Base-by-base conservation (phyloP, 139 green algal genomes). In the Yamagishiella unicocca region DNA sequence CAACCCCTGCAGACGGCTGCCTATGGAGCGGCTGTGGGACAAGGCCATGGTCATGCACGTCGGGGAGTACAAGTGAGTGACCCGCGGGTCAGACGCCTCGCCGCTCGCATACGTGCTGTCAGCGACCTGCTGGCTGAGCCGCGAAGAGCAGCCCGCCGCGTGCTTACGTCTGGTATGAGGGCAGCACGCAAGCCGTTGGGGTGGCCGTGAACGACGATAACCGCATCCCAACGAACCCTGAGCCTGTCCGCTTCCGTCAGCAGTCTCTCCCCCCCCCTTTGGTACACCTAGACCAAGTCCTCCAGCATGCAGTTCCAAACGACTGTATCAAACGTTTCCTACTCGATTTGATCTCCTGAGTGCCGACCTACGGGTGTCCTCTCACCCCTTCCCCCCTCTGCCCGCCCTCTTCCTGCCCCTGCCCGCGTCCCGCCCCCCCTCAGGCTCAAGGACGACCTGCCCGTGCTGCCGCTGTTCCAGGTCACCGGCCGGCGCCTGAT, bases 31-130 rank as follows among this genome's bases (percentile, higher is more conserved):
- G n/a, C 75, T 93, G 82, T 88, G 83, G 77, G 71, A 93, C 81
- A 90, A 90, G 68, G 70, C 84, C 25, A 62, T 90, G 76, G 90
- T 93, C 42, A 88, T 93, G 79, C 86, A 93, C 42, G 33, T 85
- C 22, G 90, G 90, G 24, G 83, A 89, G 79, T 87, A 93, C 82
- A 84, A 73, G 77, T 84, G 77, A 73, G 77, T 55, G 12, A 7
- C 14, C 31, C 42, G 66, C 6, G 4, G 66, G n/a, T n/a, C n/a
- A n/a, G n/a, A n/a, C n/a, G n/a, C n/a, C n/a, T n/a, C n/a, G n/a
- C n/a, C n/a, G n/a, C n/a, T n/a, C n/a, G n/a, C n/a, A n/a, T n/a
- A n/a, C n/a, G n/a, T n/a, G n/a, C n/a, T n/a, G n/a, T n/a, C n/a
- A n/a, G n/a, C n/a, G n/a, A n/a, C n/a, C n/a, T n/a, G n/a, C n/a